A percentile compares a stretch with the other conserved stretches of the same genome.
Evolutionary conservation across 768 basidiomycete genomes (phyloP).

Genomic region (Lactarius evosmus): DNA sequence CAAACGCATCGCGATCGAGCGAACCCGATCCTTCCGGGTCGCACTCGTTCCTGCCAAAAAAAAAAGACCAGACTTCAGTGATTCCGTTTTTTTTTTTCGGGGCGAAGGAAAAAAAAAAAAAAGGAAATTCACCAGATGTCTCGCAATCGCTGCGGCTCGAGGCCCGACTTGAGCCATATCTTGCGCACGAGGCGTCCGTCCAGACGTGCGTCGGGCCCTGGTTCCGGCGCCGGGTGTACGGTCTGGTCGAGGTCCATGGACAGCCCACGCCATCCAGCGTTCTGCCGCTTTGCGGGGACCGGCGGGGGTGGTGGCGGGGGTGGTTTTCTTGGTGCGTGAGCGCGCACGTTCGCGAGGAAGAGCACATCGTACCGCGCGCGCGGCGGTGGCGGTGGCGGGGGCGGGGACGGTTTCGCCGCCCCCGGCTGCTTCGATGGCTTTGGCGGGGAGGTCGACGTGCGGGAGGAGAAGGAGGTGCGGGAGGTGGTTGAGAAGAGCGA

Average conservation of each 20-base stretch:
- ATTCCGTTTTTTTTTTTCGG: background rate
- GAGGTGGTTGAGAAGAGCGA: slow-evolving; percentile 41
- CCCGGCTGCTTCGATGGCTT: background rate
- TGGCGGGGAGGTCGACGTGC: slow-evolving; percentile 5
- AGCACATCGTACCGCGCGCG: slow-evolving; percentile 34
- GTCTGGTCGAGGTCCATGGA: slow-evolving; percentile 59
- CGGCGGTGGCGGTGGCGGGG: slow-evolving; percentile 28
- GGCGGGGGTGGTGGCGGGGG: slow-evolving; percentile 39
- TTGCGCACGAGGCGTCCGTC: slow-evolving; percentile 51
- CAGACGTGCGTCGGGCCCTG: slow-evolving; percentile 44
- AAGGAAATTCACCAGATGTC: slow-evolving; percentile 56
- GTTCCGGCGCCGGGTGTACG: slow-evolving; percentile 35
- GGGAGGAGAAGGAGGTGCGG: slow-evolving; percentile 35
- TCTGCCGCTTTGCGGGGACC: slow-evolving; percentile 45
- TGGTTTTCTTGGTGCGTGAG: slow-evolving; percentile 30
- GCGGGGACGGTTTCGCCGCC: slow-evolving; percentile 29
- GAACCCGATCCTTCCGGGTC: slow-evolving; percentile 50
- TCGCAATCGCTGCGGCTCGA: slow-evolving; percentile 47
- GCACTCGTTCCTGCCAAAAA: slow-evolving; percentile 55
- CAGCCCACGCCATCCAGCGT: slow-evolving; percentile 67
- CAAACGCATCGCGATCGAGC: slow-evolving; percentile 59
- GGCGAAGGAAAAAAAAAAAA: background rate
- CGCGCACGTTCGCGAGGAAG: slow-evolving; percentile 31
- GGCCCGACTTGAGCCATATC: slow-evolving; percentile 58
- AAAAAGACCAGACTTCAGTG: background rate